A percentile compares a stretch with the other conserved stretches of the same genome.
phyloP scores from a whole-genome alignment of 2,329 filamentous ascomycete species.

The Cladophialophora immunda region DNA sequence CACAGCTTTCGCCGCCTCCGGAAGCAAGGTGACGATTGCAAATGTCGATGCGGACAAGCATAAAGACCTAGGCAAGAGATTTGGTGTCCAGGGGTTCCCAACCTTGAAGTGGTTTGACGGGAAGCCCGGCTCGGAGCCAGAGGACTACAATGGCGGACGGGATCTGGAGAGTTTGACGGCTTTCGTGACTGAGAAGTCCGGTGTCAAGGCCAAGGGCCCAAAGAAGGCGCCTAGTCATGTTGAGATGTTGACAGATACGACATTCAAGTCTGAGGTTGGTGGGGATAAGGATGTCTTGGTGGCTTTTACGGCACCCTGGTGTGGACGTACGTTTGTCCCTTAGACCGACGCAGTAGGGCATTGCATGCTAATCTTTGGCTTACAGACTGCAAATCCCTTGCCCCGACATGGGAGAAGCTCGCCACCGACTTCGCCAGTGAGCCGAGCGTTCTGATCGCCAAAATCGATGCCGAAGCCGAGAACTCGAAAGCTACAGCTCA shows the following conservation, averaged over 20 bases:
- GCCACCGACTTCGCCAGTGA: constrained; percentile 83
- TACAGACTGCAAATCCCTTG: constrained; percentile 94
- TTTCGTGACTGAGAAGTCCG: constrained; percentile 88
- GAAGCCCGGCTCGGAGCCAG: constrained; percentile 78
- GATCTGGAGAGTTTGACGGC: constrained; percentile 84
- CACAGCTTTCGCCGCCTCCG: constrained; percentile 72
- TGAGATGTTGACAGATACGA: constrained; percentile 78
- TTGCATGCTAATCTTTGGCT: constrained; percentile 4
- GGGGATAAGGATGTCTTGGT: constrained; percentile 89
- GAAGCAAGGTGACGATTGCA: constrained; percentile 83
- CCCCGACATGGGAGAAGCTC: constrained; percentile 87
- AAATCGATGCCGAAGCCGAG: constrained; percentile 91
- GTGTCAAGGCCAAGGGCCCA: constrained; percentile 78
- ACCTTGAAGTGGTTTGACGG: constrained; percentile 98
- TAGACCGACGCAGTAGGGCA: background rate
- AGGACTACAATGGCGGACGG: constrained; percentile 85
- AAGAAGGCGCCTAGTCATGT: constrained; percentile 77
- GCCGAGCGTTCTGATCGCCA: constrained; percentile 82
- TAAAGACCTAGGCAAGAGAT: constrained; percentile 82
- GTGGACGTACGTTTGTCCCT: constrained; percentile 78
- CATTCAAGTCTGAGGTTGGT: constrained; percentile 80
- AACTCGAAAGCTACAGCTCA: constrained; percentile 81
- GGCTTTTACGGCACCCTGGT: constrained; percentile 98
- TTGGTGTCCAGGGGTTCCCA: constrained; percentile 92
- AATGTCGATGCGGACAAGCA: constrained; percentile 97